Evolutionary conservation across 1,139 yeast species (phyloP).

Genomic region (Nakaseomyces delphensis): DNA sequence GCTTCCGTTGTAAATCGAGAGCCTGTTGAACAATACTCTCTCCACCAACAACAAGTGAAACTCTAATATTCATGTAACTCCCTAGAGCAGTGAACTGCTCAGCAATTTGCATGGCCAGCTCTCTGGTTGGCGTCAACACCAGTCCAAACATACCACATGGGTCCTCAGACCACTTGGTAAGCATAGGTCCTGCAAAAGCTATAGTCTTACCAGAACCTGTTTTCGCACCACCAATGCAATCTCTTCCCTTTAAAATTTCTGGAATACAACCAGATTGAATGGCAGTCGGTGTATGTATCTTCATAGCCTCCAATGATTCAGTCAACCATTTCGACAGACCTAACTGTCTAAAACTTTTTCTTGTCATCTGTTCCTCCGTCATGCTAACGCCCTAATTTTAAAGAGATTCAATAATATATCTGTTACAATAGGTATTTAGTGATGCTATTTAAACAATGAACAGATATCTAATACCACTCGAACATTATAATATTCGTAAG

Average conservation of each 20-base stretch:
- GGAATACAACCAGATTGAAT: constrained; percentile 90
- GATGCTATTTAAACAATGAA: too few relatives aligned
- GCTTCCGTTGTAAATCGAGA: constrained; percentile 66
- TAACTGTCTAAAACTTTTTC: constrained; percentile 41
- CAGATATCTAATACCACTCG: too few relatives aligned
- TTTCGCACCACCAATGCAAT: constrained; percentile 96
- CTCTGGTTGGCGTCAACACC: constrained; percentile 89
- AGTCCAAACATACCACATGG: constrained; percentile 90
- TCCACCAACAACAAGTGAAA: constrained; percentile 85
- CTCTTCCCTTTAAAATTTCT: constrained; percentile 61
- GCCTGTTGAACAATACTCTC: constrained; percentile 87
- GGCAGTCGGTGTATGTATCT: constrained; percentile 71
- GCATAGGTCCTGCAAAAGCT: constrained; percentile 95
- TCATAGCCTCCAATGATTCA: constrained; percentile 75
- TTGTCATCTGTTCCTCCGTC: constrained; percentile 3
- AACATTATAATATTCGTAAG: too few relatives aligned
- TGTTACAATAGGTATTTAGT: too few relatives aligned
- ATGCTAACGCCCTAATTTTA: too few relatives aligned
- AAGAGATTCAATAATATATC: too few relatives aligned
- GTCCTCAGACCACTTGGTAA: constrained; percentile 88
- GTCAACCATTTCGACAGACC: constrained; percentile 84
- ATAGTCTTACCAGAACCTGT: constrained; percentile 98
- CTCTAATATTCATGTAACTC: constrained; percentile 73
- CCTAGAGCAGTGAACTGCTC: constrained; percentile 95
- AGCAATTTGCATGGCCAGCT: constrained; percentile 90